Percentiles rank a stretch among this genome's conserved stretches.
Evolutionary conservation across 148 eudicot species (phyloP).

Genomic region (Oxyria digyna): DNA sequence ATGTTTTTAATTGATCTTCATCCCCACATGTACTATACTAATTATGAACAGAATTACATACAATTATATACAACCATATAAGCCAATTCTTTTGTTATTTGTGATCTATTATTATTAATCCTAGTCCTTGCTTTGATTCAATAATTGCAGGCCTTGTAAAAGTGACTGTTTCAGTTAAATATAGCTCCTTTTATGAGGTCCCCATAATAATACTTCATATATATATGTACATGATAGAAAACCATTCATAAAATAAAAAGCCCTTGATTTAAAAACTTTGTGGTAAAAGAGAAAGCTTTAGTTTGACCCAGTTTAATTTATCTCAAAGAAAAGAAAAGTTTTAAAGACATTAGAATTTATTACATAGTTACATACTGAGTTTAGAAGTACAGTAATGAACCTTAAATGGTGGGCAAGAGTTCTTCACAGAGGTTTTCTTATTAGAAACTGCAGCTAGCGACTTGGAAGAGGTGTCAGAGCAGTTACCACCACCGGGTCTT

Average conservation of each 20-base stretch:
- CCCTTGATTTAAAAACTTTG: conserved; percentile 5
- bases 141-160: background rate
- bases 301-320: background rate
- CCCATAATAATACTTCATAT: background rate
- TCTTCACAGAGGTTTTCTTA: conserved; percentile 27
- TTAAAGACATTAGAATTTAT: background rate
- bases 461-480: conserved; percentile 21
- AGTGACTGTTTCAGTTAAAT: conserved; percentile 1
- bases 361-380: background rate
- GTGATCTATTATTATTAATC: background rate
- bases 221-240: background rate
- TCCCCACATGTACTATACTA: background rate
- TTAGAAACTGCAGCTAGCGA: conserved; percentile 3
- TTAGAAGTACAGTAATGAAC: background rate
- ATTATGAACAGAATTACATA: background rate
- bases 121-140: background rate
- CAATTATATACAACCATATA: background rate
- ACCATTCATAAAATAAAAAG: background rate
- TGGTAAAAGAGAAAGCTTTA: background rate
- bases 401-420: conserved; percentile 34
- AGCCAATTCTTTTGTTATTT: background rate
- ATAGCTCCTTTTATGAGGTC: background rate
- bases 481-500: conserved; percentile 19
- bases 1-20: background rate
- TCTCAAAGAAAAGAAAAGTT: background rate